Percentiles rank a stretch among this genome's conserved stretches.
These are phyloP conservation scores for Cercospora citrullina DNA, from an alignment of 2,329 filamentous ascomycete genomes.

Conservation along the genomic window DNA sequence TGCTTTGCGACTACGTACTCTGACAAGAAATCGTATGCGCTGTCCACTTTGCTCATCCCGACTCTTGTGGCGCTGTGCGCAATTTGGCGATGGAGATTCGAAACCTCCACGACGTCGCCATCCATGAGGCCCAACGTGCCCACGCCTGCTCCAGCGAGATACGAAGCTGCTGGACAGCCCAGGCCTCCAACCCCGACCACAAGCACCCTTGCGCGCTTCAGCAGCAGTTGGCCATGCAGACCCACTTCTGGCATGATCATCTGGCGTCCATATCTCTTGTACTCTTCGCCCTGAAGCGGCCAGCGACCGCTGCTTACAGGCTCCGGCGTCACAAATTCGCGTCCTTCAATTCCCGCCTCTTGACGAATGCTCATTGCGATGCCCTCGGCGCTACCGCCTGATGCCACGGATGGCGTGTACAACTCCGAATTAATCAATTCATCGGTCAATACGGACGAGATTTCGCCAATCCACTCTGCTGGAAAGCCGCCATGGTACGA, in stretches of 20 bases:
- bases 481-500: slow-evolving; percentile 44
- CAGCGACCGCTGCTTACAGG: slow-evolving; percentile 48
- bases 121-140: slow-evolving; percentile 83
- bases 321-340: slow-evolving; percentile 23
- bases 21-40: slow-evolving; percentile 52
- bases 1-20: slow-evolving; percentile 42
- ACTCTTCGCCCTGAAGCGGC: slow-evolving; percentile 72
- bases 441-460: slow-evolving; percentile 40
- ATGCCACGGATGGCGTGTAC: slow-evolving; percentile 17
- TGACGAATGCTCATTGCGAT: slow-evolving; percentile 28
- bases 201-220: slow-evolving; percentile 70
- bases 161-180: slow-evolving; percentile 89
- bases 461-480: slow-evolving; percentile 46
- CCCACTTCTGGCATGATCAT: slow-evolving; percentile 85
- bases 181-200: slow-evolving; percentile 86
- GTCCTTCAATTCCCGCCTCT: slow-evolving; percentile 20
- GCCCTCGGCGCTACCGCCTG: slow-evolving; percentile 18
- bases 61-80: slow-evolving; percentile 71
- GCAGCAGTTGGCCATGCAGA: slow-evolving; percentile 71
- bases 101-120: slow-evolving; percentile 81
- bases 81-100: slow-evolving; percentile 91
- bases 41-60: slow-evolving; percentile 77
- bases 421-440: slow-evolving; percentile 19
- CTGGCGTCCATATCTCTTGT: slow-evolving; percentile 84
- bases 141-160: slow-evolving; percentile 85